phyloP scores from a whole-genome alignment of 1,284 basidiomycete genomes.

The Moesziomyces parantarcticus region DNA sequence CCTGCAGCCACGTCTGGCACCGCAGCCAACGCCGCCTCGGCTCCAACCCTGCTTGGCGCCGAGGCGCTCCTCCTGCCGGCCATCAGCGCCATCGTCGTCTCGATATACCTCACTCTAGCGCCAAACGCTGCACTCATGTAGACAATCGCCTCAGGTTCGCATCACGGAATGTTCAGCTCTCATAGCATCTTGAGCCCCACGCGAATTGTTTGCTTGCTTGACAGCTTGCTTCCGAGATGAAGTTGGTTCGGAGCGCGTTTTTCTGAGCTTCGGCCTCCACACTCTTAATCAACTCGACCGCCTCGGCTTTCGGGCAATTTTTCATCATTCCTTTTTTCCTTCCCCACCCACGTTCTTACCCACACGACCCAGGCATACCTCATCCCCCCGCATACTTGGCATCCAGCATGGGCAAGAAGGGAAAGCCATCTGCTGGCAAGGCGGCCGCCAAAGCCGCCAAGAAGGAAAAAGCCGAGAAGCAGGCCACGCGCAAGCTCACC shows the following conservation, averaged over 20 bases:
- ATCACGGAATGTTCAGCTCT: background rate
- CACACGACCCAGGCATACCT: background rate
- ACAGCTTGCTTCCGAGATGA: background rate
- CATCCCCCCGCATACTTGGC: background rate
- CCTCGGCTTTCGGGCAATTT: background rate
- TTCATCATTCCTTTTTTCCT: background rate
- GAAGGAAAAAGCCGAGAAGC: slow-evolving; percentile 66
- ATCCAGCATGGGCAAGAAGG: slow-evolving; percentile 62
- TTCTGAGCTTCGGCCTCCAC: background rate
- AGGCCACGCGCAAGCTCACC: slow-evolving; percentile 58
- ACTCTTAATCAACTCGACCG: background rate
- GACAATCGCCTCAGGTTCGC: no score
- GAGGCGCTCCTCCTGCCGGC: background rate
- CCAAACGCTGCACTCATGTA: no score
- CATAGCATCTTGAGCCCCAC: background rate
- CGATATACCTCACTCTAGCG: background rate
- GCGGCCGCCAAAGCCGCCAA: slow-evolving; percentile 65
- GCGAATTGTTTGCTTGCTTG: background rate
- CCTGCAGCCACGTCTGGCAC: slow-evolving; percentile 1
- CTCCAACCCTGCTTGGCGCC: background rate
- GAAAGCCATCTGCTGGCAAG: slow-evolving; percentile 60
- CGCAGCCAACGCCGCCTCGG: background rate
- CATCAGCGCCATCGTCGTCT: background rate
- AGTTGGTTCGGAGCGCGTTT: background rate
- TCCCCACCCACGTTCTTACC: background rate